Evolutionary conservation across 495 filamentous ascomycete species (phyloP), one percentile per base, ranked within the genome.

Genomic region (Aspergillus taichungensis): DNA sequence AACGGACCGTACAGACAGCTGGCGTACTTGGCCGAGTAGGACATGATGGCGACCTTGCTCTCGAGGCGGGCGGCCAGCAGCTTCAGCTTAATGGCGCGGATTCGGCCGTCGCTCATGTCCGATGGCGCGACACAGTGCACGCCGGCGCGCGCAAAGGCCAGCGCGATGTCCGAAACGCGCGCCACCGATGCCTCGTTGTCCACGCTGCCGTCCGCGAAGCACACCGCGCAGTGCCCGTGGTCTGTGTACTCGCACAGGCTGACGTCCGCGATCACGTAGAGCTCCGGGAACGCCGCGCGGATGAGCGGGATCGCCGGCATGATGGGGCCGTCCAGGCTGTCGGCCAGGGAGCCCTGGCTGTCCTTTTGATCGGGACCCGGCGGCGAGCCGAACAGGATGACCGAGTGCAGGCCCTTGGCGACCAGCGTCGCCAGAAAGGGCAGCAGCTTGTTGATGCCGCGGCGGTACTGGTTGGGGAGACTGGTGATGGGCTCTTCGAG

Each of bases 191-290:
- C 76, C 28, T 78, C 74, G 60, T 98, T 97, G 75, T 97, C 94
- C 24, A 98, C 76, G 46, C 78, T 83, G 34, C 87, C 88, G 61
- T 98, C 92, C 52, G 95, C 87, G 35, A 87, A 77, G 18, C 96
- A 73, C 51, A 98, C 94, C 35, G 92, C 92, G 60, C 92, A 98
- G 68, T 98, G 92, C 36, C 92, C 92, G 59, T 98, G 92, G n/a
- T 85, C 90, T 6, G 92, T 97, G 66, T 98, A 98, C 64, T 98
- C 92, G 73, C 92, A 98, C 4, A 98, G 82, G 61, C 92, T 97
- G 38, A 98, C 92, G 64, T 98, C 92, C 31, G 83, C 77, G 40
- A 83, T 80, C 52, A 98, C 83, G 64, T 92, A 98, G 37, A 98
- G 77, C 32, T 84, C 74, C 6, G 94, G 92, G 63, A 96, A 95